Evolutionary conservation across 2,329 filamentous ascomycete species (phyloP).

Genomic region (Hymenoscyphus occultus): DNA sequence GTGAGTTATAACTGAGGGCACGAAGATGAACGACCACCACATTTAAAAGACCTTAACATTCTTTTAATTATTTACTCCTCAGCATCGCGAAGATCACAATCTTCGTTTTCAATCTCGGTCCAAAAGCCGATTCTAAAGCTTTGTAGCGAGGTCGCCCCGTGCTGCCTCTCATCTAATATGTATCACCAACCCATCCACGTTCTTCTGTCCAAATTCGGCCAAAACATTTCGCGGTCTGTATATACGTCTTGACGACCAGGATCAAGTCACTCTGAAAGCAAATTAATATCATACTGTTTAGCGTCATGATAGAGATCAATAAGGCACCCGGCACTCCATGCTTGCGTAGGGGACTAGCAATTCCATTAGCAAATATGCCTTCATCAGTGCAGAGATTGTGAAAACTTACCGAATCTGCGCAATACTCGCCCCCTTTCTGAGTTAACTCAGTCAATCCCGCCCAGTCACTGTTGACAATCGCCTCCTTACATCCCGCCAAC

Average conservation of each 20-base stretch:
- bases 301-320: slow-evolving; percentile 97
- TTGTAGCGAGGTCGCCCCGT: too few species aligned
- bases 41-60: neutral
- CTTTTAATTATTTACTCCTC: neutral
- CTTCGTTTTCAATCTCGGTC: neutral
- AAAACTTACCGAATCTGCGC: slow-evolving; percentile 76
- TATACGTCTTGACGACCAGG: neutral
- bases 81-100: neutral
- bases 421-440: slow-evolving; percentile 81
- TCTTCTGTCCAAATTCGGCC: neutral
- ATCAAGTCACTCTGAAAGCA: slow-evolving; percentile 17
- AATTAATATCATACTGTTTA: slow-evolving; percentile 39
- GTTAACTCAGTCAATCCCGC: slow-evolving; percentile 90
- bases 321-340: slow-evolving; percentile 92
- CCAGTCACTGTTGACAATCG: slow-evolving; percentile 79
- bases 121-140: neutral
- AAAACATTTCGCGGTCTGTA: neutral
- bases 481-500: slow-evolving; percentile 78
- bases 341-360: slow-evolving; percentile 80
- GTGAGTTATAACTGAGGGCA: neutral
- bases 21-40: neutral
- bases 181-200: neutral
- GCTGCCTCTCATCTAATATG: neutral
- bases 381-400: slow-evolving; percentile 17
- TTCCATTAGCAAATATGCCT: slow-evolving; percentile 14